These are phyloP conservation scores for Phoenix roebelenii DNA, from an alignment of 176 grass and related monocot species.

Conservation along the genomic window DNA sequence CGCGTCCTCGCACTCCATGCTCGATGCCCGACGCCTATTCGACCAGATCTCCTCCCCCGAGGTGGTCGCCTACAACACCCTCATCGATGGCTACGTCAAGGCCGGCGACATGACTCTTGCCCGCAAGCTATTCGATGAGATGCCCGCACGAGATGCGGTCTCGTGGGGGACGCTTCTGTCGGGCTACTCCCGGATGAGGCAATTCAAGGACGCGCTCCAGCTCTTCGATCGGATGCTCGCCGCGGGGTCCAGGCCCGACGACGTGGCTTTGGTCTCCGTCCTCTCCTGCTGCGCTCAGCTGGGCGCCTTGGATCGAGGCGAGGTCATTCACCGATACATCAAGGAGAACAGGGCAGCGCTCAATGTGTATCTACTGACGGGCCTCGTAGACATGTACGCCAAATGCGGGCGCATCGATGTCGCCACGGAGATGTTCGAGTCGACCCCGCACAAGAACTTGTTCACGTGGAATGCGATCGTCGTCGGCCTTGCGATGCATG, in stretches of 20 bases:
- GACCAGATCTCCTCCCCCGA: slow-evolving; percentile 21
- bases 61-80: slow-evolving; percentile 36
- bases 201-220: slow-evolving; percentile 16
- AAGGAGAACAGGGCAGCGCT: slow-evolving; percentile 19
- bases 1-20: slow-evolving; percentile 18
- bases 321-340: slow-evolving; percentile 39
- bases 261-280: slow-evolving; percentile 30
- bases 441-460: slow-evolving; percentile 17
- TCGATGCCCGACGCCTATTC: slow-evolving; percentile 31
- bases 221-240: slow-evolving; percentile 42
- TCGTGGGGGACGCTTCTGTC: slow-evolving; percentile 50
- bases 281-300: slow-evolving; percentile 56
- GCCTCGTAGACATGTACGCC: slow-evolving; percentile 44
- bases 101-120: slow-evolving; percentile 12
- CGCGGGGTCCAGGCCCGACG: slow-evolving; percentile 26
- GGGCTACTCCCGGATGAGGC: slow-evolving; percentile 11
- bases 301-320: slow-evolving; percentile 36
- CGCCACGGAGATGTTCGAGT: slow-evolving; percentile 33
- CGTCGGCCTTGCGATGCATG: slow-evolving; percentile 47
- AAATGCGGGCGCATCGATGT: slow-evolving; percentile 40
- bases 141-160: slow-evolving; percentile 32
- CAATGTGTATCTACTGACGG: slow-evolving; percentile 39
- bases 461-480: slow-evolving; percentile 61
- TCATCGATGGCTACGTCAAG: slow-evolving; percentile 32
- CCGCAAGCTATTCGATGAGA: slow-evolving; percentile 27